Conservation (phyloP, 306 rosid species). For the Alnus rubra region DNA sequence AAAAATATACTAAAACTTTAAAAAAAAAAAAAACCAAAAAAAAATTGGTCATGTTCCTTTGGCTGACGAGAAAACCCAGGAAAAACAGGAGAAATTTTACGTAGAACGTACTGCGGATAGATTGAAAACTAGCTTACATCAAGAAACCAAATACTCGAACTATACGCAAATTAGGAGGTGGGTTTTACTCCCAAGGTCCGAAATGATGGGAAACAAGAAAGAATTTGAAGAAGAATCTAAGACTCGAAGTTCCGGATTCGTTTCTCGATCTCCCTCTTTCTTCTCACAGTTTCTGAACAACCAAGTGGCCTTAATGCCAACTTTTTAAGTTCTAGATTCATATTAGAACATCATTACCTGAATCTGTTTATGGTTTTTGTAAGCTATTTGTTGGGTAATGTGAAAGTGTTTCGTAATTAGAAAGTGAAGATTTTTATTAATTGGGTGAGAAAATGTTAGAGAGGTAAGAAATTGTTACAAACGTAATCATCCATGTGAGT, state of each 20-base stretch:
- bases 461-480: too few species aligned
- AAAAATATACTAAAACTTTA: too few species aligned
- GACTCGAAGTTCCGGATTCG: not conserved
- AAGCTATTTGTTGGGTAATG: too few species aligned
- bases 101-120: not conserved
- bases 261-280: not conserved
- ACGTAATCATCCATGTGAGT: too few species aligned
- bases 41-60: not conserved
- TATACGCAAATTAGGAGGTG: not conserved
- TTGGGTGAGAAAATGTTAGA: too few species aligned
- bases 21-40: not conserved
- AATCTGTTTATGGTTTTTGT: too few species aligned
- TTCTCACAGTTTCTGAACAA: not conserved
- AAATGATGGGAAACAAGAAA: not conserved
- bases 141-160: not conserved
- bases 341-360: too few species aligned
- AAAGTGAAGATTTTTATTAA: too few species aligned
- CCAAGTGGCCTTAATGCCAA: not conserved
- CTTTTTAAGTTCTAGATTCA: too few species aligned
- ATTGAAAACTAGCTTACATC: not conserved
- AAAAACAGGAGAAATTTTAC: not conserved
- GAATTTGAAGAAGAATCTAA: not conserved
- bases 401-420: too few species aligned
- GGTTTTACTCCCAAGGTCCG: not conserved
- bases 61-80: not conserved